phyloP scores from a whole-genome alignment of 1,139 yeast species.

The Debaryomyces subglobosus region DNA sequence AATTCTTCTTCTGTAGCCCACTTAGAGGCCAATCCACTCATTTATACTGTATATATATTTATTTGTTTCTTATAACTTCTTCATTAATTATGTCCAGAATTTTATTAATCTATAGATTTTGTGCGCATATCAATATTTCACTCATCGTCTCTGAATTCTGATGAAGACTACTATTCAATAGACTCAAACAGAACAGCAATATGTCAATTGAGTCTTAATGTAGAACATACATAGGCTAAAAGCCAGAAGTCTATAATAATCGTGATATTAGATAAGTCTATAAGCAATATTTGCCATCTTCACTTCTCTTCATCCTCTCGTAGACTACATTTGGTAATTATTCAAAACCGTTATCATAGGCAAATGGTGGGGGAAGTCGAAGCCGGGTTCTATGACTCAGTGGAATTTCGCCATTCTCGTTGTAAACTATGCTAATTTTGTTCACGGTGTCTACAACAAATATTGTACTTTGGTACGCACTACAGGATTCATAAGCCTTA shows the following conservation, averaged over 20 bases:
- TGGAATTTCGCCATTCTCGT: not conserved
- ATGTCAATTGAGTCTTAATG: not conserved
- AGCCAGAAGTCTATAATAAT: not conserved
- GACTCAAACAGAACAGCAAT: not conserved
- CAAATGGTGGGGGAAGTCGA: not conserved
- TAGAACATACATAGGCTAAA: not conserved
- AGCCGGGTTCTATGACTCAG: not conserved
- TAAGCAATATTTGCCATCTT: not conserved
- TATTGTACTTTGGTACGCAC: not conserved
- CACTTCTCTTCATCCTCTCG: not conserved
- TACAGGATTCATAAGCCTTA: not conserved
- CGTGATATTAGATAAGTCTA: not conserved
- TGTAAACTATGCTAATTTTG: not conserved
- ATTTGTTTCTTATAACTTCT: not conserved
- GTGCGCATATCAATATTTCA: slow-evolving; percentile 2
- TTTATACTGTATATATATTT: slow-evolving; percentile 12
- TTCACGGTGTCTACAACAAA: not conserved
- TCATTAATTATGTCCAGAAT: slow-evolving; percentile 5
- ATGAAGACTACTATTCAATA: not conserved
- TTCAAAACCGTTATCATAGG: not conserved
- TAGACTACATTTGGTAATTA: not conserved
- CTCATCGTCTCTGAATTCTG: not conserved
- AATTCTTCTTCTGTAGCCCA: slow-evolving; percentile 41
- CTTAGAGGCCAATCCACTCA: slow-evolving; percentile 40
- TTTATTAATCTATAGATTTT: not conserved